phyloP scores from a whole-genome alignment of 1,284 basidiomycete genomes.

The Pseudozyma hubeiensis region DNA sequence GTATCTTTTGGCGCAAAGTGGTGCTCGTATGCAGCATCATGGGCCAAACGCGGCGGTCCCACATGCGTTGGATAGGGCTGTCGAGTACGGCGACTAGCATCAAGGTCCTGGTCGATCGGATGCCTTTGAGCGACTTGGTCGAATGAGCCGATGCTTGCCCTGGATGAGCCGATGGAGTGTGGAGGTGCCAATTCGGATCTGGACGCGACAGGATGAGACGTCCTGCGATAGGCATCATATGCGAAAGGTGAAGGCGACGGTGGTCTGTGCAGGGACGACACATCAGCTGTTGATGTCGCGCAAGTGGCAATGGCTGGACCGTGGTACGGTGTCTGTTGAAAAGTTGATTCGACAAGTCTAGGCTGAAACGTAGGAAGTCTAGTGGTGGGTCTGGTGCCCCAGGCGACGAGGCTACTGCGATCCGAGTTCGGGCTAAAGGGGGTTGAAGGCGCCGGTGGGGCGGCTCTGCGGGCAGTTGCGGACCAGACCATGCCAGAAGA shows the following conservation, averaged over 20 bases:
- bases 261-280: not conserved
- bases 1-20: conserved; percentile 38
- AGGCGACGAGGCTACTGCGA: conserved; percentile 5
- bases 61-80: conserved; percentile 1
- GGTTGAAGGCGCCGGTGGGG: not conserved
- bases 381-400: conserved; percentile 10
- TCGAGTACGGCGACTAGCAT: not conserved
- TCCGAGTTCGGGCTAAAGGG: conserved; percentile 6
- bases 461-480: not conserved
- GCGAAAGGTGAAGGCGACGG: conserved; percentile 47
- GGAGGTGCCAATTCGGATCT: not conserved
- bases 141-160: conserved; percentile 17
- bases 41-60: not conserved
- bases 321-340: not conserved
- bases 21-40: conserved; percentile 8
- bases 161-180: not conserved
- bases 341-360: conserved; percentile 1
- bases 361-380: conserved; percentile 4
- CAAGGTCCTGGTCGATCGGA: conserved; percentile 9
- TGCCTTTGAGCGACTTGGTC: conserved; percentile 15
- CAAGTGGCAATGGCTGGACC: too few relatives aligned
- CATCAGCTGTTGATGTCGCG: not conserved
- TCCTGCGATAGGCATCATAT: conserved; percentile 26
- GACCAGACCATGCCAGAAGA: conserved; percentile 9
- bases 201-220: conserved; percentile 11